Percentiles rank a stretch among this genome's conserved stretches.
phyloP scores from a whole-genome alignment of 805 yeast genomes.

The Candida ortonii region DNA sequence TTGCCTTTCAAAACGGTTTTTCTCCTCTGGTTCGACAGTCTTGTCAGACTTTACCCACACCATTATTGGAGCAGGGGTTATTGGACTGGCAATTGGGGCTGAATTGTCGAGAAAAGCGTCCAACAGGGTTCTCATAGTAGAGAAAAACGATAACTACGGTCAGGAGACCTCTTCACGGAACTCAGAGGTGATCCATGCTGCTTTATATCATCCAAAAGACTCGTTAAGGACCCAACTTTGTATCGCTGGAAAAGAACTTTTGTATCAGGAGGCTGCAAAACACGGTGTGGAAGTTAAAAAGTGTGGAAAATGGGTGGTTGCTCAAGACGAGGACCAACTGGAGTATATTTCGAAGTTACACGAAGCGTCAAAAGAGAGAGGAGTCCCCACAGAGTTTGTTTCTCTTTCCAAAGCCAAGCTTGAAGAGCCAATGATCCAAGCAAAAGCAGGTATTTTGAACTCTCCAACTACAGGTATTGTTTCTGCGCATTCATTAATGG shows the following conservation, averaged over 20 bases:
- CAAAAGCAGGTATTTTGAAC: constrained; percentile 56
- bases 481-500: constrained; percentile 74
- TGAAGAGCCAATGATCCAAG: constrained; percentile 66
- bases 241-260: constrained; percentile 65
- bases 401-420: constrained; percentile 41
- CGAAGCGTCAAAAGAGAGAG: constrained; percentile 46
- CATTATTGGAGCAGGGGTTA: constrained; percentile 79
- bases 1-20: constrained; percentile 2
- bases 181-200: constrained; percentile 93
- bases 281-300: constrained; percentile 55
- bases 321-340: constrained; percentile 65
- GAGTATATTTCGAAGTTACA: constrained; percentile 56
- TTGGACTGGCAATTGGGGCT: constrained; percentile 79
- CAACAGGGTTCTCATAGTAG: constrained; percentile 61
- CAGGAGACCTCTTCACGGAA: constrained; percentile 85
- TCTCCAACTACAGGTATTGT: constrained; percentile 86
- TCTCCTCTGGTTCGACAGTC: constrained; percentile 2
- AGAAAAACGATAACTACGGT: constrained; percentile 64
- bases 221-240: constrained; percentile 70
- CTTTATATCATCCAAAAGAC: constrained; percentile 72
- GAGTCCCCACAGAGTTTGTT: constrained; percentile 59
- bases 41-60: constrained; percentile 15
- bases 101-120: constrained; percentile 47
- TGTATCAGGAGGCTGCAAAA: constrained; percentile 48
- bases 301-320: constrained; percentile 88